Evolutionary conservation across 2,329 filamentous ascomycete species (phyloP).

Genomic region (Amylocarpus encephaloides): DNA sequence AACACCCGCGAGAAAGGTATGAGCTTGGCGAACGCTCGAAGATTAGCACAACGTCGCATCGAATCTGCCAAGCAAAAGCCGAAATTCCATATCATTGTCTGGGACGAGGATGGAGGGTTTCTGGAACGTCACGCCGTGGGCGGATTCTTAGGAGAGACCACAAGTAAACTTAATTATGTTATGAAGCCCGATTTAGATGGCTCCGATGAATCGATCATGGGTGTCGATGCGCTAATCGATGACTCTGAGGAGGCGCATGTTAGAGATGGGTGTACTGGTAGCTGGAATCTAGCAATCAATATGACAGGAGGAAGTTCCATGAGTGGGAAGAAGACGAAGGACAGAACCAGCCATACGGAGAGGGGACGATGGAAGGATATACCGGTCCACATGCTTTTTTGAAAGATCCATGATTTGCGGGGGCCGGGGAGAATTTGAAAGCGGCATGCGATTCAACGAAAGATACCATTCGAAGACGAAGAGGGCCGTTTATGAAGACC

Average conservation of each 20-base stretch:
- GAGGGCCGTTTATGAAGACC: not conserved
- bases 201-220: slow-evolving; percentile 48
- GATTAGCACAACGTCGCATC: slow-evolving; percentile 60
- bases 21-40: slow-evolving; percentile 45
- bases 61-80: slow-evolving; percentile 49
- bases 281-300: slow-evolving; percentile 17
- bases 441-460: too few relatives aligned
- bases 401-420: not conserved
- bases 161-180: slow-evolving; percentile 53
- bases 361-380: slow-evolving; percentile 26
- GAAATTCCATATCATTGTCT: slow-evolving; percentile 53
- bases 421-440: too few relatives aligned
- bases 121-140: slow-evolving; percentile 50
- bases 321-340: slow-evolving; percentile 22
- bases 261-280: slow-evolving; percentile 24
- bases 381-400: slow-evolving; percentile 23
- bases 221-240: slow-evolving; percentile 44
- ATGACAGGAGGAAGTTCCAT: not conserved
- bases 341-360: slow-evolving; percentile 29
- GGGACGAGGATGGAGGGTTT: slow-evolving; percentile 38
- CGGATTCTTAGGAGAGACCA: slow-evolving; percentile 55
- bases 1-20: slow-evolving; percentile 25
- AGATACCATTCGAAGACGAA: too few relatives aligned
- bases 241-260: slow-evolving; percentile 40
- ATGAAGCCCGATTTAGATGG: slow-evolving; percentile 48